A percentile compares a stretch with the other conserved stretches of the same genome.
These are phyloP conservation scores for Abrus pulchellus DNA, from an alignment of 306 rosid genomes.

Conservation along the genomic window DNA sequence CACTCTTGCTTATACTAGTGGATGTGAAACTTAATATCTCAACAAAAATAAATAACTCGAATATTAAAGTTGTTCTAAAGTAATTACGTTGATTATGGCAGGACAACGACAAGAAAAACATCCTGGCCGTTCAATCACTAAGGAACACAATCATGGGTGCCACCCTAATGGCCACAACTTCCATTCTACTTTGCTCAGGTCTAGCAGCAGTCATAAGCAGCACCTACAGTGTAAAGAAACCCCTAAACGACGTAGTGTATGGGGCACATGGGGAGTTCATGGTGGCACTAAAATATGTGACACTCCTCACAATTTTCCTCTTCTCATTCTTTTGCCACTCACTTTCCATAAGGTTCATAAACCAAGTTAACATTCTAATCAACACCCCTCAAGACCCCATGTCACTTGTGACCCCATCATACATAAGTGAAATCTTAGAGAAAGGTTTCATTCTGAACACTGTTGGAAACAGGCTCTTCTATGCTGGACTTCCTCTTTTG, in stretches of 20 bases:
- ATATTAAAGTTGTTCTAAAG: no score
- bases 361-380: slow-evolving; percentile 86
- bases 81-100: slow-evolving; percentile 43
- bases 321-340: slow-evolving; percentile 92
- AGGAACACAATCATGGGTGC: slow-evolving; percentile 93
- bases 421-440: slow-evolving; percentile 71
- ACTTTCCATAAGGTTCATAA: slow-evolving; percentile 81
- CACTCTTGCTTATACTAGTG: no score
- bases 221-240: slow-evolving; percentile 91
- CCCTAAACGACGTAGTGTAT: slow-evolving; percentile 76
- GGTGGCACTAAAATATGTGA: slow-evolving; percentile 86
- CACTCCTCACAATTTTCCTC: slow-evolving; percentile 76
- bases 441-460: slow-evolving; percentile 79
- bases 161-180: slow-evolving; percentile 93
- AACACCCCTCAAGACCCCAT: slow-evolving; percentile 71
- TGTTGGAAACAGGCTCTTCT: slow-evolving; percentile 87
- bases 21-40: no score
- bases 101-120: slow-evolving; percentile 96
- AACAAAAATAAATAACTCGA: no score
- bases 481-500: slow-evolving; percentile 74
- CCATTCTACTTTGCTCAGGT: slow-evolving; percentile 78
- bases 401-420: slow-evolving; percentile 63
- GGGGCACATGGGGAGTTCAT: slow-evolving; percentile 97
- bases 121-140: slow-evolving; percentile 84
- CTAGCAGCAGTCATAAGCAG: slow-evolving; percentile 93